Percentiles rank a stretch among this genome's conserved stretches.
Evolutionary conservation across 352 stramenopile species (phyloP).

Genomic region (Globisporangium solare): DNA sequence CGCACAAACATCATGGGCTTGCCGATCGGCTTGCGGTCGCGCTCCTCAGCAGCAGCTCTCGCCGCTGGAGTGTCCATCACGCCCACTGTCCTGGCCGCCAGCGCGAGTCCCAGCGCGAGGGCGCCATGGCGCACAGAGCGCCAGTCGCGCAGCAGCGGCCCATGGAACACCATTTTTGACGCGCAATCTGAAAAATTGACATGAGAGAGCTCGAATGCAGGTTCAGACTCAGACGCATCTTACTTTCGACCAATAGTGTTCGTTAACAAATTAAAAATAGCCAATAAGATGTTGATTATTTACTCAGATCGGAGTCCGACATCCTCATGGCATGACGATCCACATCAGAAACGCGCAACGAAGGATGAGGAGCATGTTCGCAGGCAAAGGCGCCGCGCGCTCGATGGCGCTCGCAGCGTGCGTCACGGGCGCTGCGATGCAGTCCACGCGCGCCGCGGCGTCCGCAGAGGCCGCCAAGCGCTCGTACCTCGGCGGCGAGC

Average conservation of each 20-base stretch:
- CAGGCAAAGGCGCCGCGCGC: background rate
- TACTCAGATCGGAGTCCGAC: too few species aligned
- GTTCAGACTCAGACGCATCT: too few species aligned
- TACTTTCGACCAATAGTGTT: too few species aligned
- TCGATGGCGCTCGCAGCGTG: background rate
- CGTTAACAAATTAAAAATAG: too few species aligned
- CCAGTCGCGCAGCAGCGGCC: too few species aligned
- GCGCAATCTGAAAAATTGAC: too few species aligned
- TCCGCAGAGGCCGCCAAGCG: background rate
- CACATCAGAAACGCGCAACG: too few species aligned
- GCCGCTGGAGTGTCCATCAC: background rate
- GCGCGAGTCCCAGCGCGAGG: background rate
- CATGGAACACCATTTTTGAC: too few species aligned
- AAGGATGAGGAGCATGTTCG: background rate
- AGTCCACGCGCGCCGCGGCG: background rate
- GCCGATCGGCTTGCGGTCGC: conserved; percentile 9
- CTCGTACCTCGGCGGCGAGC: conserved; percentile 5
- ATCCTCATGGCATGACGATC: too few species aligned
- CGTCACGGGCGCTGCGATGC: background rate
- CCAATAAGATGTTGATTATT: too few species aligned
- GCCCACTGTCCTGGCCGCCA: background rate
- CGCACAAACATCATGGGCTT: conserved; percentile 27
- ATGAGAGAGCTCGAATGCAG: too few species aligned
- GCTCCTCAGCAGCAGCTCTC: conserved; percentile 1
- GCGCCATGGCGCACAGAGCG: background rate